Evolutionary conservation across 75 land plant genomes (phyloP).

Genomic region (Ceratopteris richardii): DNA sequence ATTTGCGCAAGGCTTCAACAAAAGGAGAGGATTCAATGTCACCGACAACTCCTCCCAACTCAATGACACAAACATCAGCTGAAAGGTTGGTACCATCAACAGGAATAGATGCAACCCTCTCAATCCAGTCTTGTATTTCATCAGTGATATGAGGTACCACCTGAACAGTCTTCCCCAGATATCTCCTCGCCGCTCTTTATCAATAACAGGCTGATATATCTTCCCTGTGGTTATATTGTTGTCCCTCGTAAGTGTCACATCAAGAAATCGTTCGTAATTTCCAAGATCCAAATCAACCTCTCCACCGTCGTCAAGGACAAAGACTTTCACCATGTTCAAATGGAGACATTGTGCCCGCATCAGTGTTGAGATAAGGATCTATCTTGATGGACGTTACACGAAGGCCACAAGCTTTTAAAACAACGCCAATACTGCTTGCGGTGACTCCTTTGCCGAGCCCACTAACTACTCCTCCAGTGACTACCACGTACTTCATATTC

Average conservation of each 20-base stretch:
- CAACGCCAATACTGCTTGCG: conserved; percentile 67
- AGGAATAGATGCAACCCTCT: conserved; percentile 57
- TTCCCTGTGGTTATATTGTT: conserved; percentile 95
- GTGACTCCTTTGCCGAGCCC: conserved; percentile 77
- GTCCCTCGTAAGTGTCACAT: conserved; percentile 68
- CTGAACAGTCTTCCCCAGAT: conserved; percentile 95
- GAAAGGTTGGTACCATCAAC: conserved; percentile 79
- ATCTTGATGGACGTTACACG: conserved; percentile 74
- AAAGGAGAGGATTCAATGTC: conserved; percentile 98
- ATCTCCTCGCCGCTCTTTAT: conserved; percentile 76
- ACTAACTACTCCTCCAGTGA: conserved; percentile 69
- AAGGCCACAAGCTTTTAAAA: conserved; percentile 60
- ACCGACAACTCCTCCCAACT: conserved; percentile 85
- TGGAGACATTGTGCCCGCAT: conserved; percentile 98
- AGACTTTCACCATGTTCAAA: conserved; percentile 96
- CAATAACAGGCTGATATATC: conserved; percentile 87
- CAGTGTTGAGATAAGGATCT: conserved; percentile 87
- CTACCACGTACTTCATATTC: conserved; percentile 80
- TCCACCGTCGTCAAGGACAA: conserved; percentile 89
- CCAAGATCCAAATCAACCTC: conserved; percentile 97
- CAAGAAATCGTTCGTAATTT: conserved; percentile 84
- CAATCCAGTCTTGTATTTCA: conserved; percentile 79
- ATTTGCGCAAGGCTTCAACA: conserved; percentile 82
- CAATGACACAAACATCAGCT: conserved; percentile 91
- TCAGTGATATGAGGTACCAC: conserved; percentile 85